Evolutionary conservation across 768 basidiomycete genomes (phyloP), one percentile per base, ranked within the genome.

Genomic region (Agrocybe praecox): DNA sequence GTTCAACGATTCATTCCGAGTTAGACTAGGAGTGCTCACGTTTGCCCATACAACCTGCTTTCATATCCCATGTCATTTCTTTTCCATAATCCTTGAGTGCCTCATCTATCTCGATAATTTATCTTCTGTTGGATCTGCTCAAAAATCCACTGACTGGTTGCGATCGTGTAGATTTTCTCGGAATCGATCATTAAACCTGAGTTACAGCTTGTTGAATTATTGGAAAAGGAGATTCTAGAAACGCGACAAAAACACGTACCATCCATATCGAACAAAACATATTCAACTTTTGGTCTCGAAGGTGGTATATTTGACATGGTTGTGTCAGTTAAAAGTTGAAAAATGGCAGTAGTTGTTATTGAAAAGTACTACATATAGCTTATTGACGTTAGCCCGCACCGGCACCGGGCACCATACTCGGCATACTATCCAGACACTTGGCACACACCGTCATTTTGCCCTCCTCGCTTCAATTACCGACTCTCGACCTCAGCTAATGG

Each of bases 41-140:
- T 77, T 89, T 90, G 53, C 92, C 92, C 92, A 94, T 94, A 55
- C 89, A 82, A 0, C 88, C 89, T n/a, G 89, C 86, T 67, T 94
- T 93, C 55, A 94, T 91, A 55, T 90, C 87, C 91, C 91, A 93
- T 2, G 89, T 90, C 88, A 94, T 90, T 59, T 82, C 73, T 58
- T 85, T 86, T 23, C 90, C 91, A 64, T 88, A 87, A 11, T 76
- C 78, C 17, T 77, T 83, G 18, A 96, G 82, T 49, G 93, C 87
- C 23, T 84, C 79, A 73, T 94, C 91, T 89, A 52, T 40, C 18
- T 18, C 22, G 32, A 24, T 34, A 22, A n/a, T 58, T 49, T 12
- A 26, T 36, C 4, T 29, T 17, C 46, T 26, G 26, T 40, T 29
- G 26, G 15, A 47, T 53, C 34, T 32, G 45, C 33, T 63, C 46